A percentile compares a stretch with the other conserved stretches of the same genome.
Evolutionary conservation across 306 rosid genomes (phyloP).

Genomic region (Styphnolobium japonicum): DNA sequence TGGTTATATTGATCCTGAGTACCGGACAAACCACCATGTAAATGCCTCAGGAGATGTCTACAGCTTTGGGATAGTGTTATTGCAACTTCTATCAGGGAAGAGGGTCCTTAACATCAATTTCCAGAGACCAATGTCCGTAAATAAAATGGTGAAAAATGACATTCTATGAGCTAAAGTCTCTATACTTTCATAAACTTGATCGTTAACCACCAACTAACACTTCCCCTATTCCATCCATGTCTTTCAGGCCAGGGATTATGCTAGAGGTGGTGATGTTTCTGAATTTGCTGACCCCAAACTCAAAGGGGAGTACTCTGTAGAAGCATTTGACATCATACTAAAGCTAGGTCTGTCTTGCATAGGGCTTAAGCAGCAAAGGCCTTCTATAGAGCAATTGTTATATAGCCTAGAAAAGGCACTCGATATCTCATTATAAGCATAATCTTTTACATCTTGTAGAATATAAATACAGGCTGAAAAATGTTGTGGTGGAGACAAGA

Average conservation of each 20-base stretch:
- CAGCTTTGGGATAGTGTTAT: slow-evolving; percentile 62
- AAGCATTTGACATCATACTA: slow-evolving; percentile 51
- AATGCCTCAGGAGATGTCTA: slow-evolving; percentile 68
- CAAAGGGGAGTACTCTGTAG: slow-evolving; percentile 43
- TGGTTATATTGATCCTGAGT: slow-evolving; percentile 75
- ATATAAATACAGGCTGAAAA: background rate
- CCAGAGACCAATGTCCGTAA: slow-evolving; percentile 46
- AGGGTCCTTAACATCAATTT: slow-evolving; percentile 48
- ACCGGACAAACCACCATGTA: slow-evolving; percentile 55
- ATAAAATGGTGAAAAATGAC: slow-evolving; percentile 46
- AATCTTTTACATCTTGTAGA: background rate
- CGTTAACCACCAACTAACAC: background rate
- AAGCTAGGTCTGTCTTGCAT: slow-evolving; percentile 58
- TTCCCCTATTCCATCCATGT: background rate
- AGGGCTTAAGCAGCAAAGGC: slow-evolving; percentile 52
- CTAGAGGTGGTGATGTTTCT: slow-evolving; percentile 38
- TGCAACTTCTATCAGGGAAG: slow-evolving; percentile 63
- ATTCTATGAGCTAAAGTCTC: background rate
- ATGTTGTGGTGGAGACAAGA: background rate
- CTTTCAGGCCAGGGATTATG: slow-evolving; percentile 45
- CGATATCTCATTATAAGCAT: slow-evolving; percentile 29
- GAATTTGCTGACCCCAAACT: slow-evolving; percentile 61
- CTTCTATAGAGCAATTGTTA: slow-evolving; percentile 51
- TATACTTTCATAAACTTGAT: background rate
- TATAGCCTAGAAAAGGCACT: slow-evolving; percentile 45